Percentiles rank a stretch among this genome's conserved stretches.
These are phyloP conservation scores for Phytophthora multivora DNA, from an alignment of 352 stramenopile genomes.

Conservation along the genomic window DNA sequence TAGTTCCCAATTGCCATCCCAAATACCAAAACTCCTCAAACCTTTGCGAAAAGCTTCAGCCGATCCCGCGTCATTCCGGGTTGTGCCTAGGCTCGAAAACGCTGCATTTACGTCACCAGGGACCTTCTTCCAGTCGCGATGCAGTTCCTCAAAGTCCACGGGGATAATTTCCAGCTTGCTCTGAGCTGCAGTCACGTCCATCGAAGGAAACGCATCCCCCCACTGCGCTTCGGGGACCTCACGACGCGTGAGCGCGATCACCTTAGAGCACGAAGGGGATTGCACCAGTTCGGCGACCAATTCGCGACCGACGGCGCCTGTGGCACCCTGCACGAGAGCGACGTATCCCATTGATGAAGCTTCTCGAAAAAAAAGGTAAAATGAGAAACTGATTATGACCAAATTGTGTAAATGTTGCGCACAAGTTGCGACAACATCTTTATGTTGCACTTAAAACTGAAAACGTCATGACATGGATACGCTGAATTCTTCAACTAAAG, in stretches of 20 bases:
- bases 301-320: constrained; percentile 67
- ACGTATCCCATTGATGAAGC: constrained; percentile 37
- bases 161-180: constrained; percentile 58
- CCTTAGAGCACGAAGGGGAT: constrained; percentile 56
- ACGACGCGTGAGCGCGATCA: constrained; percentile 63
- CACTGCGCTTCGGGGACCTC: constrained; percentile 55
- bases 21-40: constrained; percentile 5
- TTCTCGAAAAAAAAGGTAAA: no score
- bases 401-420: no score
- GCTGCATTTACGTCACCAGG: constrained; percentile 47
- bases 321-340: constrained; percentile 62
- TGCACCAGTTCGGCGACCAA: constrained; percentile 66
- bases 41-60: constrained; percentile 68
- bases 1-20: constrained; percentile 1
- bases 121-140: constrained; percentile 36
- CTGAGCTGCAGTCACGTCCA: constrained; percentile 44
- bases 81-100: constrained; percentile 77
- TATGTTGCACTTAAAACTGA: no score
- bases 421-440: no score
- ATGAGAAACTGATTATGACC: no score
- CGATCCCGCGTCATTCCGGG: constrained; percentile 64
- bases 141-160: constrained; percentile 61
- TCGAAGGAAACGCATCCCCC: constrained; percentile 43
- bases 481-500: no score
- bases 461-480: no score